phyloP scores from a whole-genome alignment of 192 early-diverging fungal genomes.

The Linderina pennispora region DNA sequence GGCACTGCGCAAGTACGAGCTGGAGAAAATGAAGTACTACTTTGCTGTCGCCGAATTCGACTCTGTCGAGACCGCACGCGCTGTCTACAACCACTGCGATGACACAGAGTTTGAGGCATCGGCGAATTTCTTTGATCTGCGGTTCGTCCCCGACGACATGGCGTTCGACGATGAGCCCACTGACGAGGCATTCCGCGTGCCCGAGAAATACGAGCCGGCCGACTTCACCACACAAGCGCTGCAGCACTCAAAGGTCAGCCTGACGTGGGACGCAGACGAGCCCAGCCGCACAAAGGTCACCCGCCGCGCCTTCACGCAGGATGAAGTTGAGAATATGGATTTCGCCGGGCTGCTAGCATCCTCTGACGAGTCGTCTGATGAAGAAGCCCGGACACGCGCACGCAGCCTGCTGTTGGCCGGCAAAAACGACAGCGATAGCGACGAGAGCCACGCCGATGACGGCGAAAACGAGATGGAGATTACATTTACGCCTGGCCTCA shows the following conservation, averaged over 20 bases:
- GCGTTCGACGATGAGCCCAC: constrained; percentile 69
- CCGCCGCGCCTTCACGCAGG: constrained; percentile 76
- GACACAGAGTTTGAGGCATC: constrained; percentile 87
- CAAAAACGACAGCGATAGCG: constrained; percentile 17
- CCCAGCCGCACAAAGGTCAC: constrained; percentile 74
- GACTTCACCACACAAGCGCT: constrained; percentile 76
- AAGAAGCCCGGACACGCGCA: constrained; percentile 46
- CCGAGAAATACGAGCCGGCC: constrained; percentile 62
- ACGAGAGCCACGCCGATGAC: constrained; percentile 22
- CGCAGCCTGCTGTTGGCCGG: constrained; percentile 25
- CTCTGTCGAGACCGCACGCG: constrained; percentile 69
- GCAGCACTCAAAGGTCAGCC: constrained; percentile 86
- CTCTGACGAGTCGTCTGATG: constrained; percentile 56
- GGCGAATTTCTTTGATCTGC: constrained; percentile 90
- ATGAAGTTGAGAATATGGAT: constrained; percentile 87
- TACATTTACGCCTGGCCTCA: constrained; percentile 89
- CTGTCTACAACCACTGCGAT: constrained; percentile 80
- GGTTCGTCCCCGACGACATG: constrained; percentile 91
- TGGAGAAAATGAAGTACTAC: constrained; percentile 85
- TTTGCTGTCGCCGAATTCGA: constrained; percentile 96
- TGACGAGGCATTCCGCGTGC: constrained; percentile 52
- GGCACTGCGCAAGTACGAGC: constrained; percentile 83
- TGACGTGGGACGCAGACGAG: constrained; percentile 96
- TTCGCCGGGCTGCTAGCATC: constrained; percentile 85
- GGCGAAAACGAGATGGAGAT: constrained; percentile 81